Evolutionary conservation across 371 early-diverging fungal species (phyloP), one percentile per base, ranked within the genome.

Genomic region (Mortierella polycephala): DNA sequence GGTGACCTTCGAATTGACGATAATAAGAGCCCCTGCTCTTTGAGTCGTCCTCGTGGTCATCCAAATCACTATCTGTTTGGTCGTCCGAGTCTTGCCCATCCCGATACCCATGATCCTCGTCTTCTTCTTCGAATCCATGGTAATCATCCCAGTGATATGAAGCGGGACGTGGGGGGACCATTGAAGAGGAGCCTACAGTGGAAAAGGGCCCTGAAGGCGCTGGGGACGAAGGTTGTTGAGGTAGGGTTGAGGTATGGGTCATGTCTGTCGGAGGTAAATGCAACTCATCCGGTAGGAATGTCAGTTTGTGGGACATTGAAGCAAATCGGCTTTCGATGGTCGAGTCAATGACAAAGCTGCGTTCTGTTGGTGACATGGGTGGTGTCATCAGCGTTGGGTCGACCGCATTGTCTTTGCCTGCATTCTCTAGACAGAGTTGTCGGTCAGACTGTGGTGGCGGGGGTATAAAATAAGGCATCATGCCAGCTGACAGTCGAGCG

Each of bases 291-390:
- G 54, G 58, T n/a, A 64, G 54, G 46, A 59, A 62, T n/a, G 49
- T 30, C 46, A 55, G n/a, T 37, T 47, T 59, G 10, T 55, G 62
- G 18, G 63, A 44, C 5, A 63, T 55, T 6, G 61, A 45, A 11
- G 69, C 60, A 23, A 71, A 62, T 4, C 69, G 71, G 16, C 65
- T 52, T 20, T 71, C 69, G 50, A 72, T 72, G 21, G 67, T 62
- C 12, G 68, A 62, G 44, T 16, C 58, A 59, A 69, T 62, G 13
- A 41, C 64, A 62, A 72, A 72, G 40, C 68, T 54, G 37, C 46
- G 53, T n/a, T 79, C 73, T 6, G 79, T 79, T 23, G 79, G 79
- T 5, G 79, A 79, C 79, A 72, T 72, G n/a, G 79, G 79, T 0
- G 79, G 79, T 16, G 79, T 79, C 72, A 79, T 79, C 49, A 79